Conservation (phyloP, 441 rosid genomes). For the Aquilaria agallochum region DNA sequence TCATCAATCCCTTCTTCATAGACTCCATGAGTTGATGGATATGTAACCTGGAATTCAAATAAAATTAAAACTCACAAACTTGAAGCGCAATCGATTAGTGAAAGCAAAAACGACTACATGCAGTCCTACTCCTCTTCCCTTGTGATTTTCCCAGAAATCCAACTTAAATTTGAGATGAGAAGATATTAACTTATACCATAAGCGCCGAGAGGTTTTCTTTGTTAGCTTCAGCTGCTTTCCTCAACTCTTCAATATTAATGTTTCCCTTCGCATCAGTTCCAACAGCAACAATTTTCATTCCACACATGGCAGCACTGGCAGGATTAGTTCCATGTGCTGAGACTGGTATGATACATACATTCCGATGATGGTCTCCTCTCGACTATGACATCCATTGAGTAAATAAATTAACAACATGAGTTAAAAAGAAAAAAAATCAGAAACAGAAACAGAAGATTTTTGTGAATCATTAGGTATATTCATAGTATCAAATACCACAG, state of each 20-base stretch:
- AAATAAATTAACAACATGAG: conserved; percentile 13
- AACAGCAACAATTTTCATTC: conserved; percentile 92
- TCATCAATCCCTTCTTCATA: conserved; percentile 96
- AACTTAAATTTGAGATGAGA: not conserved
- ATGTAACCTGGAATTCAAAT: conserved; percentile 62
- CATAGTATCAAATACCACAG: too few species aligned
- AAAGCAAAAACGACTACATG: conserved; percentile 1
- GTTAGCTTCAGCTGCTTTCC: conserved; percentile 89
- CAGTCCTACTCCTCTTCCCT: not conserved
- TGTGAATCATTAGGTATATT: not conserved
- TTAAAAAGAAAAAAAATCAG: conserved; percentile 1
- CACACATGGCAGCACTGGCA: conserved; percentile 99
- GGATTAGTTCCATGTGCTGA: conserved; percentile 99
- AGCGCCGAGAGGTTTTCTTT: conserved; percentile 88
- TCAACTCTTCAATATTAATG: conserved; percentile 83
- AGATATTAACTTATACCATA: conserved; percentile 43
- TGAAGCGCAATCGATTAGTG: not conserved
- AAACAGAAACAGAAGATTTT: not conserved
- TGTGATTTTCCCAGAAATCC: not conserved
- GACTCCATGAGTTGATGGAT: conserved; percentile 96
- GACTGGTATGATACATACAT: conserved; percentile 95
- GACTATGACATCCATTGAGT: conserved; percentile 44
- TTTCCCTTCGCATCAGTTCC: conserved; percentile 98
- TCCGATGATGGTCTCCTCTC: conserved; percentile 94
- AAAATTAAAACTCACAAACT: conserved; percentile 1